Evolutionary conservation across 1,284 basidiomycete species (phyloP).

Genomic region (Tylopilus sp.): DNA sequence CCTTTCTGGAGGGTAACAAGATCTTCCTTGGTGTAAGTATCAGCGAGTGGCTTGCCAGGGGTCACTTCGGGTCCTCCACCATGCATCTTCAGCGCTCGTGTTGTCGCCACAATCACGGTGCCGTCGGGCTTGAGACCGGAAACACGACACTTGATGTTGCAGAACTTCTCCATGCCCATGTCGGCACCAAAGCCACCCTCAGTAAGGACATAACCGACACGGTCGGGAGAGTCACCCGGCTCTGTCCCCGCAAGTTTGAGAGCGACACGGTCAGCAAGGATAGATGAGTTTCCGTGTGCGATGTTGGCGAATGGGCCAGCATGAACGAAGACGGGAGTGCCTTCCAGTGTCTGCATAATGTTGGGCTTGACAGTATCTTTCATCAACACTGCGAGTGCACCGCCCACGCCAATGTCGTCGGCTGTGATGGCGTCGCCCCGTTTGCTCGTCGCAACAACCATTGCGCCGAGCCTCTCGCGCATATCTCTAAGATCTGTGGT

Average conservation of each 20-base stretch:
- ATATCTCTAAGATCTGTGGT: slow-evolving; percentile 88
- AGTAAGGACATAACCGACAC: slow-evolving; percentile 92
- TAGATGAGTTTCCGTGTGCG: slow-evolving; percentile 98
- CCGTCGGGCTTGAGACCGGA: slow-evolving; percentile 93
- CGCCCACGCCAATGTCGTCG: slow-evolving; percentile 94
- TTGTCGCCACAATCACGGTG: slow-evolving; percentile 93
- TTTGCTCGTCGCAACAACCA: slow-evolving; percentile 97
- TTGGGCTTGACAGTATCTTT: slow-evolving; percentile 99
- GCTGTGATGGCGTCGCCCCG: slow-evolving; percentile 90
- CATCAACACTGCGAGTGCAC: slow-evolving; percentile 95
- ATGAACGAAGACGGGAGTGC: slow-evolving; percentile 98
- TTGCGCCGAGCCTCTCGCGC: slow-evolving; percentile 84
- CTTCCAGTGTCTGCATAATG: slow-evolving; percentile 98
- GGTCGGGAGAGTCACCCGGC: slow-evolving; percentile 76
- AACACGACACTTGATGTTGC: slow-evolving; percentile 98
- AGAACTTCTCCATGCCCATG: slow-evolving; percentile 99
- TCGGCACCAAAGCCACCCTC: slow-evolving; percentile 99
- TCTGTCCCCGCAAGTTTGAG: slow-evolving; percentile 97
- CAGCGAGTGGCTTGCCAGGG: slow-evolving; percentile 90
- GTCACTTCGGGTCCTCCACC: slow-evolving; percentile 97
- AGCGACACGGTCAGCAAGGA: slow-evolving; percentile 93
- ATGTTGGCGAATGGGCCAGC: slow-evolving; percentile 99
- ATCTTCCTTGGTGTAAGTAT: slow-evolving; percentile 93
- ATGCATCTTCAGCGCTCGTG: slow-evolving; percentile 98
- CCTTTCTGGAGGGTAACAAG: slow-evolving; percentile 87